Base-by-base conservation (phyloP, 176 grass and related monocot genomes). In the Tillandsia fasciculata region DNA sequence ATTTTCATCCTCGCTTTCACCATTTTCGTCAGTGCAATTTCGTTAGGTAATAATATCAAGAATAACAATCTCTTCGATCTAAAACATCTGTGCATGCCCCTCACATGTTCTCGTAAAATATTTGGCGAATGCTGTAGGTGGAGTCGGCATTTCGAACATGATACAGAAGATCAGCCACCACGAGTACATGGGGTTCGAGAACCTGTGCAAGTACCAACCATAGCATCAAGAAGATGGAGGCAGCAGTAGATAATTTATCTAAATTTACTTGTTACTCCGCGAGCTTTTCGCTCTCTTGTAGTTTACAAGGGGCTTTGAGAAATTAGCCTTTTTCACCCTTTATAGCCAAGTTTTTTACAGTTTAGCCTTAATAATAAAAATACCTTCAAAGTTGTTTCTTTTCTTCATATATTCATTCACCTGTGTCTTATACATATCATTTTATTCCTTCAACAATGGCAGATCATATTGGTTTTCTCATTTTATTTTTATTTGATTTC, bases 151-250 rank as follows among this genome's bases (percentile, higher is more conserved):
- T 50, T 74, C 75, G 5, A 84, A 83, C 57, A 77, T 81, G 48
- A 72, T 86, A 22, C 27, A 70, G 14, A 89, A 74, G 73, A 86
- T 94, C 12, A 3, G 67, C 22, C 52, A 26, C 24, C 78, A 77
- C 1, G 74, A 86, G 58, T 89, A 94, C 90, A 89, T 94, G 83
- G 90, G 90, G 13, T 84, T 93, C 50, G 80, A 81, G 13, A 79
- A 86, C 52, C 65, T 93, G 14, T 89, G 90, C 58, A 78, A 59
- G 15, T 73, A 88, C 57, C 52, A 65, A 49, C 53, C 22, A 0
- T 77, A 79, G 61, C 28, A 58, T 15, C 56, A 22, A 61, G 15
- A 61, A 61, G 56, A 61, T 61, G 22, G 17, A 23, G 22, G 56
- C 17, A 61, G 22, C 56, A 61, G 24, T 24, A 24, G 33, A 61